Evolutionary conservation across 2,329 filamentous ascomycete species (phyloP), one percentile per base, ranked within the genome.

Genomic region (Pseudogymnoascus sp.): DNA sequence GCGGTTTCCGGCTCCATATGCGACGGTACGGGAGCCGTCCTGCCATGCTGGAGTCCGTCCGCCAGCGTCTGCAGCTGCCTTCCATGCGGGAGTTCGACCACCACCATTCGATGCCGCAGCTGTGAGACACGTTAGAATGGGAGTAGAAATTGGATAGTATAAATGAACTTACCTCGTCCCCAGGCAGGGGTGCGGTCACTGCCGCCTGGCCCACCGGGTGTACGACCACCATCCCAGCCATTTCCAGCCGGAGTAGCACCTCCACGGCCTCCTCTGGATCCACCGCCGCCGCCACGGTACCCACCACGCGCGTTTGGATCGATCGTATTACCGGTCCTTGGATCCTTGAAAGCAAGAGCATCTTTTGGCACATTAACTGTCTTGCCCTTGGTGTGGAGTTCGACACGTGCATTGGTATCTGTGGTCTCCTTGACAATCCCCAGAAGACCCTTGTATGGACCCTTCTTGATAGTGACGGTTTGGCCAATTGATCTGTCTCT

Each of bases 341-440:
- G 89, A 78, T 99, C 93, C 73, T 93, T 92, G 75, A 95, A 89
- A 22, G 83, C 84, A n/a, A 99, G 77, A 62, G 88, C 84, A 9
- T 89, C 86, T 71, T 95, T 95, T 18, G 86, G 83, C 36, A 97
- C 84, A 6, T 88, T 91, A 64, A 97, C 85, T 14, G 90, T 88
- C 79, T 97, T 97, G 76, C 87, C 90, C 78, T 96, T 96, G 5
- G 92, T 92, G 72, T 97, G 93, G 38, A 99, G 78, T 75, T 99
- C 94, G 41, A 99, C 89, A 65, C 92, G 88, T 30, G 91, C 93
- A 69, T 89, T 85, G 3, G 84, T 84, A 68, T 95, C 92, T 6
- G 90, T 96, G 0, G 93, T 89, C 71, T 97, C 93, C 72, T 96
- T 97, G 68, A 99, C 92, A 66, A 97, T 96, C 68, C 94, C 94